A percentile compares a stretch with the other conserved stretches of the same genome.
Evolutionary conservation across 2,329 filamentous ascomycete species (phyloP).

Genomic region (Septoria petroselini): DNA sequence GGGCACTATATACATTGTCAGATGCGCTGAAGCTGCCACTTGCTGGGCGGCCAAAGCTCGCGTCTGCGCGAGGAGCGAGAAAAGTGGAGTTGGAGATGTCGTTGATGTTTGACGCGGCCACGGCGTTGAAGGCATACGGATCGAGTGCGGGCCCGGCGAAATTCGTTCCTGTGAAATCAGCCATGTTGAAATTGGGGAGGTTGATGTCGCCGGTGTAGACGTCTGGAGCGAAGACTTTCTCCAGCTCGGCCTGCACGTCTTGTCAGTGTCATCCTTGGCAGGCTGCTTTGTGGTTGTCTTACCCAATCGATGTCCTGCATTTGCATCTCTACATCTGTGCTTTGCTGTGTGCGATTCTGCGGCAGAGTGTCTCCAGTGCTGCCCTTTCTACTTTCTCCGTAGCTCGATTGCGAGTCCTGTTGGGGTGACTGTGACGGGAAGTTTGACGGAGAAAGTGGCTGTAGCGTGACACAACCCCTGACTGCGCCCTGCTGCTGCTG

Average conservation of each 20-base stretch:
- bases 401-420: slow-evolving; percentile 22
- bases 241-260: slow-evolving; percentile 45
- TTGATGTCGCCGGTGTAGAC: slow-evolving; percentile 38
- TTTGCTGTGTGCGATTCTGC: neutral
- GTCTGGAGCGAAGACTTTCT: slow-evolving; percentile 44
- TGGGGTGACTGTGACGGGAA: slow-evolving; percentile 28
- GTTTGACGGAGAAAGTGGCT: slow-evolving; percentile 25
- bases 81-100: slow-evolving; percentile 16
- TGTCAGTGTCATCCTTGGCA: slow-evolving; percentile 10
- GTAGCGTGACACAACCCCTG: slow-evolving; percentile 1
- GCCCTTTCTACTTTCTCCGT: slow-evolving; percentile 26
- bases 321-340: slow-evolving; percentile 33
- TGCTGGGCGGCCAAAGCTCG: neutral
- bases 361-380: slow-evolving; percentile 19
- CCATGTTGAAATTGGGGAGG: slow-evolving; percentile 37
- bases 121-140: slow-evolving; percentile 13
- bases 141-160: slow-evolving; percentile 3
- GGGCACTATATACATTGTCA: neutral
- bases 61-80: no score
- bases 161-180: slow-evolving; percentile 32
- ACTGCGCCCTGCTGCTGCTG: slow-evolving; percentile 15
- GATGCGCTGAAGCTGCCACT: neutral
- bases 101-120: slow-evolving; percentile 16
- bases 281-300: slow-evolving; percentile 36
- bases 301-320: slow-evolving; percentile 65